These are phyloP conservation scores for Cutaneotrichosporon arboriforme DNA, from an alignment of 1,284 basidiomycete species.

Conservation along the genomic window DNA sequence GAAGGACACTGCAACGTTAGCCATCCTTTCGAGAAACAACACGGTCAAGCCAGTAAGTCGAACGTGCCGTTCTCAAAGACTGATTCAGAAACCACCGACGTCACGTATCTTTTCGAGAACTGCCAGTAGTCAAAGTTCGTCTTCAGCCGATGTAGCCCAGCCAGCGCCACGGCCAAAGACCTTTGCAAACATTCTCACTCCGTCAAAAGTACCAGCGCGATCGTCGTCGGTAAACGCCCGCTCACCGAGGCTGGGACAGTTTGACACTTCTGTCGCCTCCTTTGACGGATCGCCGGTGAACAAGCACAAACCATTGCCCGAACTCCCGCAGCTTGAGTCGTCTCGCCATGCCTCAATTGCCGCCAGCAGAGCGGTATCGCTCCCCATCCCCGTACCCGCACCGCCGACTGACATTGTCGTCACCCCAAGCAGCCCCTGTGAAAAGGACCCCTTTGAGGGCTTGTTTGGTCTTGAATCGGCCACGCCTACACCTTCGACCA, in stretches of 20 bases:
- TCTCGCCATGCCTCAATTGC: not conserved
- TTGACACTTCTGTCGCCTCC: not conserved
- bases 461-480: constrained; percentile 3
- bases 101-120: constrained; percentile 28
- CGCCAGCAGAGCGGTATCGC: not conserved
- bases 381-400: constrained; percentile 4
- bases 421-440: constrained; percentile 35
- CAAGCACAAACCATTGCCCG: constrained; percentile 14
- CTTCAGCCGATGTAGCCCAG: constrained; percentile 6
- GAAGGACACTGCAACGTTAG: constrained; percentile 29
- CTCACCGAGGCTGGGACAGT: not conserved
- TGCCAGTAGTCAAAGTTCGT: constrained; percentile 14
- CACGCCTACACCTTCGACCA: not conserved
- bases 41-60: constrained; percentile 17
- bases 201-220: constrained; percentile 13
- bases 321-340: constrained; percentile 1
- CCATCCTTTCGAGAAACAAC: constrained; percentile 14
- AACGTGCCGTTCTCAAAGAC: not conserved
- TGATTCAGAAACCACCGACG: constrained; percentile 16
- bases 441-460: constrained; percentile 11
- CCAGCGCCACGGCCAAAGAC: not conserved
- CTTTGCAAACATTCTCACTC: constrained; percentile 6
- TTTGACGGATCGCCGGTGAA: constrained; percentile 3
- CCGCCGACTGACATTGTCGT: constrained; percentile 34
- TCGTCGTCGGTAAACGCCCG: constrained; percentile 10